Base-by-base conservation (phyloP, 805 yeast genomes). In the Cyberlindnera mycetangii region DNA sequence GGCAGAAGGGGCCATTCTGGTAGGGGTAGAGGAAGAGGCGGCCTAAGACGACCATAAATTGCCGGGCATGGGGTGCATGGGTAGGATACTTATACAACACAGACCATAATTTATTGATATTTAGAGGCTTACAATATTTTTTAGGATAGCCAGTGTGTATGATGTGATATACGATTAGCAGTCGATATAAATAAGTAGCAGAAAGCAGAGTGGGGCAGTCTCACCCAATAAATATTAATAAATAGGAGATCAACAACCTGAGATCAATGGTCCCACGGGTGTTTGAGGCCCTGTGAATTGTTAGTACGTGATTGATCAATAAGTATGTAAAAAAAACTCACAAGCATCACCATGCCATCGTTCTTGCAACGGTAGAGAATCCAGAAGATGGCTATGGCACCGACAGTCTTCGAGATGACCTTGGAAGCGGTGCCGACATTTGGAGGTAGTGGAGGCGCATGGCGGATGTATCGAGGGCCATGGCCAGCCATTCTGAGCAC, bases 331-430 rank as follows among this genome's bases (percentile, higher is more conserved):
- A 6, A 3, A 27, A 33, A 24, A 57, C 62, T 39, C 40, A 56
- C 84, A 51, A 74, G 68, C 77, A 81, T 78, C 30, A 77, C 79
- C 58, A 76, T 72, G 53, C 81, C 81, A 56, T 81, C 92, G 62
- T 85, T 81, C 67, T 83, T 81, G 36, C 85, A 72, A 64, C 96
- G 75, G 74, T 85, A 87, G 60, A 88, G 74, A 50, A 88, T 76
- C 86, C 92, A 88, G 67, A 86, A 88, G 86, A 93, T 85, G 87
- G 85, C 83, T 42, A 89, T 75, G 32, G 92, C 95, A 10, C 96
- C 96, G 34, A 88, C 72, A 17, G 74, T 63, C 55, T 83, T 83
- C 37, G 87, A 76, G 17, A 82, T 74, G 65, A 79, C 71, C 46
- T 76, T 73, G 58, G 82, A 75, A 33, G 75, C 66, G 2, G 76